Base-by-base conservation (phyloP, 208 protist genomes). In the Wallacemonas sp. region DNA sequence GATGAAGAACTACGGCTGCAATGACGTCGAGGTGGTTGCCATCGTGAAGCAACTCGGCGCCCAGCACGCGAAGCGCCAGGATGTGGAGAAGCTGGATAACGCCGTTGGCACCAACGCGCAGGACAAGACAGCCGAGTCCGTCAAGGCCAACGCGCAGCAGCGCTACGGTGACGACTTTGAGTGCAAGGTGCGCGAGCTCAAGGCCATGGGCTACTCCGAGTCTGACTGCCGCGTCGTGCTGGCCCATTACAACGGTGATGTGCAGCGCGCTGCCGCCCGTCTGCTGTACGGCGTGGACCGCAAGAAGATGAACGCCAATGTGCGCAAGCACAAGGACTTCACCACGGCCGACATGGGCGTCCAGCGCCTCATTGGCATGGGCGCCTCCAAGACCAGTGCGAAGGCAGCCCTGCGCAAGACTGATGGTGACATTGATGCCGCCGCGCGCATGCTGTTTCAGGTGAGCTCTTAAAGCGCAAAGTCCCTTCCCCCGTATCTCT, bases 191-290 rank as follows among this genome's bases (percentile, higher is more conserved):
- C 31, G 61, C 14, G 42, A 47, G 21, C 75, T 91, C 11, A 28
- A 61, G 15, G 68, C 53, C n/a, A 81, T 90, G 80, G 85, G 88
- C 28, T 94, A 88, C 49, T 68, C 70, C 6, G 78, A 66, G 61
- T 45, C 49, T 3, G 68, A 82, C 45, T 66, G 68, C 26, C 77
- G 79, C 26, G 64, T 88, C 1, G 71, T 81, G 2, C 70, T 93
- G 21, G 87, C 86, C 12, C 89, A 92, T 66, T 93, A 91, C 74
- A 89, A 90, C 75, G 84, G 83, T 53, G 79, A 91, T 38, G 79
- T 91, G 47, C 63, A 95, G 62, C 84, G 82, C 68, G 72, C 82
- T 0, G 80, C 79, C 3, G 77, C 75, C 0, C 82, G 82, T 14
- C 76, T 93, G 6, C 60, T 95, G 41, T 79, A 76, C 53, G 83